Evolutionary conservation across 2,329 filamentous ascomycete genomes (phyloP).

Genomic region (Botrytis elliptica): DNA sequence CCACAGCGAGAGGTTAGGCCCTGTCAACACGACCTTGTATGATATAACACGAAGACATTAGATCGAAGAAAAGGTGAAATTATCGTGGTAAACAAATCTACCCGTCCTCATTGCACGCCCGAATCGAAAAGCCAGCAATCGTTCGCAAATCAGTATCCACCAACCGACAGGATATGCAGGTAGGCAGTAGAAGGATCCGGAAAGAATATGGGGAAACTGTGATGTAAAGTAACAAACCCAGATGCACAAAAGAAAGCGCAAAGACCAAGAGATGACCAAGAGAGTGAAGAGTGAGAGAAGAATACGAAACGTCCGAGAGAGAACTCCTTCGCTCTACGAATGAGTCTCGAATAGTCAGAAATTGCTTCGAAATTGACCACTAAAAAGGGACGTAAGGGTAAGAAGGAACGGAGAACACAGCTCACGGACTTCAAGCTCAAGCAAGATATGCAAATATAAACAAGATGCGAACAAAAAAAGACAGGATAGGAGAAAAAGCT

Average conservation of each 20-base stretch:
- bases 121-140: conserved; percentile 28
- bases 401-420: conserved; percentile 10
- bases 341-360: conserved; percentile 15
- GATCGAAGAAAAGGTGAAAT: conserved; percentile 28
- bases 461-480: conserved; percentile 10
- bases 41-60: conserved; percentile 31
- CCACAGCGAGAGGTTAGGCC: conserved; percentile 19
- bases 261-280: conserved; percentile 30
- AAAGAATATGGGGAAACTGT: conserved; percentile 23
- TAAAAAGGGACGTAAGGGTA: conserved; percentile 19
- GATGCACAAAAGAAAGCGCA: conserved; percentile 14
- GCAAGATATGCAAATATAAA: conserved; percentile 14
- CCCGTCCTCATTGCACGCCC: conserved; percentile 14
- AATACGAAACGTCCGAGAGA: conserved; percentile 32
- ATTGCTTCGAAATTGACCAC: conserved; percentile 15
- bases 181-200: conserved; percentile 16
- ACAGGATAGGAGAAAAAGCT: conserved; percentile 19
- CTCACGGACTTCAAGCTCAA: conserved; percentile 15
- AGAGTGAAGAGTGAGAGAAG: conserved; percentile 29
- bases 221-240: conserved; percentile 21
- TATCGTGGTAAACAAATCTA: conserved; percentile 6
- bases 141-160: conserved; percentile 15
- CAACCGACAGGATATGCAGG: conserved; percentile 15
- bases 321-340: conserved; percentile 18
- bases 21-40: conserved; percentile 34